Conservation (phyloP, 352 stramenopile genomes). For the Phytopythium mirpurense region DNA sequence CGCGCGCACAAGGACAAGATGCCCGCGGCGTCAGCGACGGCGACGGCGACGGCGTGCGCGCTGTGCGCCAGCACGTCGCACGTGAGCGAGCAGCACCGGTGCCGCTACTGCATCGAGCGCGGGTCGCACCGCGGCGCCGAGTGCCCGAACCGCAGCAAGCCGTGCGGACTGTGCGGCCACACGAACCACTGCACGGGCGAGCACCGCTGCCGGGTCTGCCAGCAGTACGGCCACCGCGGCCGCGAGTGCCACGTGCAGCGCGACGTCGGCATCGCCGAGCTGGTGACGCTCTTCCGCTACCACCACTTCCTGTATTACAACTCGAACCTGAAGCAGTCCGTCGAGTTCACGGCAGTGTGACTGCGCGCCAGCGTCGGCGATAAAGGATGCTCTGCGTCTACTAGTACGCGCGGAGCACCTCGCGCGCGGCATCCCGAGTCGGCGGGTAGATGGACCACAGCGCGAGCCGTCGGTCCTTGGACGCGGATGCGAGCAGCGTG, state of each 20-base stretch:
- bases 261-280: slow-evolving; percentile 72
- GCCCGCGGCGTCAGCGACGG: slow-evolving; percentile 18
- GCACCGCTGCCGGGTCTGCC: slow-evolving; percentile 76
- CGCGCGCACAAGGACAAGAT: slow-evolving; percentile 44
- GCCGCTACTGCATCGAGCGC: slow-evolving; percentile 77
- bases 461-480: slow-evolving; percentile 75
- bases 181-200: slow-evolving; percentile 75
- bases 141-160: slow-evolving; percentile 67
- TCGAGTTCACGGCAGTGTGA: slow-evolving; percentile 64
- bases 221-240: slow-evolving; percentile 78
- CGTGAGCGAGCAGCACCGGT: slow-evolving; percentile 66
- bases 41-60: slow-evolving; percentile 23
- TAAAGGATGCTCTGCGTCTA: too few species aligned
- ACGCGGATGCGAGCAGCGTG: slow-evolving; percentile 55
- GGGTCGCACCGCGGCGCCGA: slow-evolving; percentile 65
- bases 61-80: slow-evolving; percentile 66
- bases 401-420: slow-evolving; percentile 29
- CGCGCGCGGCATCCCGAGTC: slow-evolving; percentile 13
- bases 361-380: background rate
- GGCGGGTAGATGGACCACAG: slow-evolving; percentile 77
- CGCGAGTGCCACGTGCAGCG: slow-evolving; percentile 80
- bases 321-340: slow-evolving; percentile 81
- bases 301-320: slow-evolving; percentile 89
- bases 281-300: slow-evolving; percentile 83
- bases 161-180: slow-evolving; percentile 67